Evolutionary conservation across 768 basidiomycete genomes (phyloP).

Genomic region (Phlegmacium glaucopus): DNA sequence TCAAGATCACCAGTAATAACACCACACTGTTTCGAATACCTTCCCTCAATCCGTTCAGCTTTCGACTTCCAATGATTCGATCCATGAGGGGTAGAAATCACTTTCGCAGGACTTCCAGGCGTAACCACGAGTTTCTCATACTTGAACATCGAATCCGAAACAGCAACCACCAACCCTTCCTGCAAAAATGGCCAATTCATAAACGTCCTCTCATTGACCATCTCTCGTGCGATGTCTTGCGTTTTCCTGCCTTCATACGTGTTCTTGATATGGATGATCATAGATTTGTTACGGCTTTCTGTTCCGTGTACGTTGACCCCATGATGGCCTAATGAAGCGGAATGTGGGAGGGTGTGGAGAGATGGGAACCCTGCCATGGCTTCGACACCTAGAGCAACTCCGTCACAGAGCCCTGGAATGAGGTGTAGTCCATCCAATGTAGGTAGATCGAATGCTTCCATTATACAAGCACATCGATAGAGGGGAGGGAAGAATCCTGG

Average conservation of each 20-base stretch:
- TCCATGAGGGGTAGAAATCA: slow-evolving; percentile 74
- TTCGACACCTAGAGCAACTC: slow-evolving; percentile 79
- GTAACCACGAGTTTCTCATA: slow-evolving; percentile 70
- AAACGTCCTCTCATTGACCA: slow-evolving; percentile 77
- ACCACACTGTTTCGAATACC: slow-evolving; percentile 87
- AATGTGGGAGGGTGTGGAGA: slow-evolving; percentile 82
- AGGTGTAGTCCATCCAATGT: slow-evolving; percentile 83
- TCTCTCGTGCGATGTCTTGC: slow-evolving; percentile 68
- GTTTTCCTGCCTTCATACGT: slow-evolving; percentile 63
- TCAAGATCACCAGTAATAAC: slow-evolving; percentile 82
- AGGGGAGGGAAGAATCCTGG: slow-evolving; percentile 95
- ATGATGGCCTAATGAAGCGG: slow-evolving; percentile 74
- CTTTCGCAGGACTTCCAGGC: slow-evolving; percentile 47
- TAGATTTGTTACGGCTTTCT: slow-evolving; percentile 90
- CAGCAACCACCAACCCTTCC: slow-evolving; percentile 82
- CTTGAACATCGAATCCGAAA: slow-evolving; percentile 85
- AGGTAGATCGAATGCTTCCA: slow-evolving; percentile 85
- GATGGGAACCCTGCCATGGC: slow-evolving; percentile 97
- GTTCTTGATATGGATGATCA: slow-evolving; percentile 84
- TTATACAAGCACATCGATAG: slow-evolving; percentile 71
- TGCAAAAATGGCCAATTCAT: slow-evolving; percentile 93
- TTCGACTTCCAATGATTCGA: slow-evolving; percentile 76
- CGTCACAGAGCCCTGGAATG: slow-evolving; percentile 82
- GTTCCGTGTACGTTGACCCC: slow-evolving; percentile 91
- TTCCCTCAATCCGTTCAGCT: slow-evolving; percentile 76